Evolutionary conservation across 345 rosid genomes (phyloP), one percentile per base, ranked within the genome.

Genomic region (Corchorus capsularis): DNA sequence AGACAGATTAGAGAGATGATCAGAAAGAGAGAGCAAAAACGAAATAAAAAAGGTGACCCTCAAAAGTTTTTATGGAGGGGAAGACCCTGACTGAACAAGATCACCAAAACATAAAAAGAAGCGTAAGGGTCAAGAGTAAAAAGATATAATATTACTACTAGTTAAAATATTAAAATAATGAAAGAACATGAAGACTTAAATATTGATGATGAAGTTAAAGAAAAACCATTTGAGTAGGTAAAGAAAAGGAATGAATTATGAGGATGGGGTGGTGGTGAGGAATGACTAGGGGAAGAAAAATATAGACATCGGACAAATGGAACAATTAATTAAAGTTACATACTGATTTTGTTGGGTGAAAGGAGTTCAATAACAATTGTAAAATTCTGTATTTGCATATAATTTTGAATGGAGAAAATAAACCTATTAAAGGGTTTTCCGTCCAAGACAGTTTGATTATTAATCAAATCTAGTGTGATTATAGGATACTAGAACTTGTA

Each of bases 241-340:
- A 39, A 39, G 5, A 80, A 82, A 82, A 70, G 82, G 77, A 71
- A 85, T 79, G 82, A 79, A 79, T 81, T 72, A 15, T 49, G 37
- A 43, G 8, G 69, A 39, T 64, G 15, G 16, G 50, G 50, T 20
- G 50, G 50, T 20, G 49, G 76, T 79, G 89, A 67, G 78, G 72
- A 79, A 86, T 85, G 79, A 27, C 27, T 27, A 27, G 27, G 1
- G 1, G 27, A 27, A 27, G 27, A 27, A 27, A 27, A 27, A 27
- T 27, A 27, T 27, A 27, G 27, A 27, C 27, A 27, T 27, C 1
- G 27, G 27, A 27, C n/a, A 27, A 27, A 65, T 13, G 43, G n/a
- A n/a, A n/a, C n/a, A n/a, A n/a, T n/a, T n/a, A n/a, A n/a, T n/a
- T n/a, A n/a, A n/a, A n/a, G n/a, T n/a, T n/a, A n/a, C n/a, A n/a